A percentile compares a stretch with the other conserved stretches of the same genome.
phyloP scores from a whole-genome alignment of 768 basidiomycete genomes.

The Trametes villosa region DNA sequence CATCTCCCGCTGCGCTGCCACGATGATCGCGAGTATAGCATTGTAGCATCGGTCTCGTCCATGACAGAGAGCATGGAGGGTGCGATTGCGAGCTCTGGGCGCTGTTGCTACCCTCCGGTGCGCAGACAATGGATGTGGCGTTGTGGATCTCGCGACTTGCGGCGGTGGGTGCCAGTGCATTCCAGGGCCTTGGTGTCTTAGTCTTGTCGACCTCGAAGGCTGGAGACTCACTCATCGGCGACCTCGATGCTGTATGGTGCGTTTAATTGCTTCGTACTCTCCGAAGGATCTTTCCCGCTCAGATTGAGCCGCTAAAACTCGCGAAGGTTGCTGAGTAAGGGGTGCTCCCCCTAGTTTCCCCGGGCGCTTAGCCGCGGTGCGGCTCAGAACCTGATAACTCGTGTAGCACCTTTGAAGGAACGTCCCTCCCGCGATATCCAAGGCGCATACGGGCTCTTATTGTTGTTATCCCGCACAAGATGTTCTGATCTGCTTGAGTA shows the following conservation, averaged over 20 bases:
- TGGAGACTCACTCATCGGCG: background rate
- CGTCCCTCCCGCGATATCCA: background rate
- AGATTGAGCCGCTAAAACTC: no score
- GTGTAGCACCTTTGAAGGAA: no score
- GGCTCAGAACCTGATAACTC: background rate
- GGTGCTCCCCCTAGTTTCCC: no score
- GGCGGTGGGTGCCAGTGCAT: background rate
- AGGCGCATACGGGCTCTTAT: background rate
- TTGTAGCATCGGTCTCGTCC: background rate
- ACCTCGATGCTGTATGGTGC: no score
- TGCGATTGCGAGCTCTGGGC: no score
- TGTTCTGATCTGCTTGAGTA: constrained; percentile 7
- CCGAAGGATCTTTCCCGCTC: no score
- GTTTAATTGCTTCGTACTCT: no score
- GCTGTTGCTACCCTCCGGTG: no score
- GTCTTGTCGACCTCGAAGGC: background rate
- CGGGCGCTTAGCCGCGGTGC: background rate
- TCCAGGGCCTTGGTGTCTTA: background rate
- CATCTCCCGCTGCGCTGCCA: background rate
- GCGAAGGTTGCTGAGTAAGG: no score
- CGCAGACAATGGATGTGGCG: no score
- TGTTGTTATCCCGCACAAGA: background rate
- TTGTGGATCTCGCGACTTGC: no score
- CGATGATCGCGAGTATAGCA: background rate
- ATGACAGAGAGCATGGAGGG: no score